A percentile compares a stretch with the other conserved stretches of the same genome.
Conservation (phyloP, 2,329 filamentous ascomycete genomes). For the Botrytis squamosa region DNA sequence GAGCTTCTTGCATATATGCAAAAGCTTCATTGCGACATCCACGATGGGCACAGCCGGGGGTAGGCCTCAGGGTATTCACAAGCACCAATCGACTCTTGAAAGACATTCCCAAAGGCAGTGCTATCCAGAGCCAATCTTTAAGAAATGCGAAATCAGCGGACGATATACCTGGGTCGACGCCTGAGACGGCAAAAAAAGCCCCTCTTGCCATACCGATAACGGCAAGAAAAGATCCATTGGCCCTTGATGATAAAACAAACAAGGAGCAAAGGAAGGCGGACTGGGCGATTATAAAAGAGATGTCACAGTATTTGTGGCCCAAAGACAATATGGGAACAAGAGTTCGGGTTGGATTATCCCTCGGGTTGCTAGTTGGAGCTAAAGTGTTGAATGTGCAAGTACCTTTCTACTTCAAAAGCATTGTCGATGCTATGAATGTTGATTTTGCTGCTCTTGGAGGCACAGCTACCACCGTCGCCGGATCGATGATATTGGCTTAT, state of each 20-base stretch:
- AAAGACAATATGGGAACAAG: slow-evolving; percentile 83
- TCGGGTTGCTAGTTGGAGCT: slow-evolving; percentile 79
- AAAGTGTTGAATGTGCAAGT: slow-evolving; percentile 98
- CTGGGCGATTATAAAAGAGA: slow-evolving; percentile 98
- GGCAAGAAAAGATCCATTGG: slow-evolving; percentile 53
- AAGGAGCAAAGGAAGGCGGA: slow-evolving; percentile 94
- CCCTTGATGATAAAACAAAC: slow-evolving; percentile 64
- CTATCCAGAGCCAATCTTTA: slow-evolving; percentile 29
- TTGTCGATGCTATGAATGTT: slow-evolving; percentile 96
- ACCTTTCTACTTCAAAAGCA: slow-evolving; percentile 98
- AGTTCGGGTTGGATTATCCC: slow-evolving; percentile 79
- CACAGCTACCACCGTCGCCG: slow-evolving; percentile 83
- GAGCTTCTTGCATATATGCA: slow-evolving; percentile 35
- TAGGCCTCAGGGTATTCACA: slow-evolving; percentile 36
- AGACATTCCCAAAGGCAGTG: slow-evolving; percentile 29
- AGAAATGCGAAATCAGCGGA: slow-evolving; percentile 29
- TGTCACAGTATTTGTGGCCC: slow-evolving; percentile 95
- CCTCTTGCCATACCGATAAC: slow-evolving; percentile 24
- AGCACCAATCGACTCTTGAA: slow-evolving; percentile 30
- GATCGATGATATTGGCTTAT: slow-evolving; percentile 91
- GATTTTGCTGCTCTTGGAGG: slow-evolving; percentile 85
- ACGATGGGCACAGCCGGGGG: slow-evolving; percentile 29
- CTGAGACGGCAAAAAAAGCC: slow-evolving; percentile 32
- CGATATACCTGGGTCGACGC: slow-evolving; percentile 29
- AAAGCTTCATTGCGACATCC: slow-evolving; percentile 29